Evolutionary conservation across 768 basidiomycete genomes (phyloP).

Genomic region (Podaxis sp.): DNA sequence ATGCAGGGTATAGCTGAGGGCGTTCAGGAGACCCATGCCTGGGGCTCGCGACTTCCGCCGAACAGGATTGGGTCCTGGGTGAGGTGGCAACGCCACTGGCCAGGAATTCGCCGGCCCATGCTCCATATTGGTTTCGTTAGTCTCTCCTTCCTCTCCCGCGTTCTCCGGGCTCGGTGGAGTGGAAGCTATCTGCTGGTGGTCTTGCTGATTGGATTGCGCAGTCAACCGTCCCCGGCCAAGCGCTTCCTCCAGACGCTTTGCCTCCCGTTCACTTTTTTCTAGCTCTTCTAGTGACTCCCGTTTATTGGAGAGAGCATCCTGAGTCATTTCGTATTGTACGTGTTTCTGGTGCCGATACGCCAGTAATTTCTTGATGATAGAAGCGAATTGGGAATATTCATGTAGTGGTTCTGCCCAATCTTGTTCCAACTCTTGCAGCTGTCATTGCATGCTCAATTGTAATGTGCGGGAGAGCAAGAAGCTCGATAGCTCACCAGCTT

Average conservation of each 20-base stretch:
- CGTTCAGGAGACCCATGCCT: slow-evolving; percentile 86
- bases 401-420: slow-evolving; percentile 95
- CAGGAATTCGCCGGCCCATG: slow-evolving; percentile 35
- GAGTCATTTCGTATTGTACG: slow-evolving; percentile 96
- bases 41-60: slow-evolving; percentile 57
- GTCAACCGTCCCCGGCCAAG: slow-evolving; percentile 56
- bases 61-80: slow-evolving; percentile 75
- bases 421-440: slow-evolving; percentile 94
- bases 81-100: slow-evolving; percentile 60
- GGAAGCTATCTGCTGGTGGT: slow-evolving; percentile 19
- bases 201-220: slow-evolving; percentile 21
- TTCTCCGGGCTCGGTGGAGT: slow-evolving; percentile 27
- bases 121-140: slow-evolving; percentile 17
- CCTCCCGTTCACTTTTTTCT: slow-evolving; percentile 91
- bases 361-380: slow-evolving; percentile 92
- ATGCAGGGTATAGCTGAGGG: slow-evolving; percentile 90
- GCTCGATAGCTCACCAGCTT: slow-evolving; percentile 59
- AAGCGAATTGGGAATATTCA: slow-evolving; percentile 93
- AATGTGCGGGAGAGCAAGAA: not conserved
- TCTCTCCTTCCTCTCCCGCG: slow-evolving; percentile 19
- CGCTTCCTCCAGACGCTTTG: slow-evolving; percentile 85
- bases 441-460: slow-evolving; percentile 15
- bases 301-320: slow-evolving; percentile 84
- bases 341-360: slow-evolving; percentile 98
- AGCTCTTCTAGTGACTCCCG: slow-evolving; percentile 84